Evolutionary conservation across 208 protist genomes (phyloP).

Genomic region (Crithidia sp.): DNA sequence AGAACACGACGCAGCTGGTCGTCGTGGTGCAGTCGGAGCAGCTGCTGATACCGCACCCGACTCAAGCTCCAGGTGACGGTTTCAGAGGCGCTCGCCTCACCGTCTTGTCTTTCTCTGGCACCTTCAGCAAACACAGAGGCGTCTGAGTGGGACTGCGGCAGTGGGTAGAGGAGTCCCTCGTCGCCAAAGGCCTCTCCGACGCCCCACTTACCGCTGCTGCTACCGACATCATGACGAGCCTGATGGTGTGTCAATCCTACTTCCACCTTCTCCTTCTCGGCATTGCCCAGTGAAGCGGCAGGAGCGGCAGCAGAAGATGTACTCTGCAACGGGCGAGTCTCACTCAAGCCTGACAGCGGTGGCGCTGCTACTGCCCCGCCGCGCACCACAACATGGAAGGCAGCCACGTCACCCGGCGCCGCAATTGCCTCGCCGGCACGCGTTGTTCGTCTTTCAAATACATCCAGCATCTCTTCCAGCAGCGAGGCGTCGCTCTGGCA

Average conservation of each 20-base stretch:
- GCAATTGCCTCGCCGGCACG: background rate
- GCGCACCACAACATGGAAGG: slow-evolving; percentile 26
- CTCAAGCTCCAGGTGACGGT: slow-evolving; percentile 20
- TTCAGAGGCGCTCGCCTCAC: background rate
- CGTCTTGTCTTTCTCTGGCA: background rate
- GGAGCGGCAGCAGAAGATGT: background rate
- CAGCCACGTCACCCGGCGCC: slow-evolving; percentile 1
- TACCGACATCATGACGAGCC: background rate
- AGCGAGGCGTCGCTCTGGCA: slow-evolving; percentile 2
- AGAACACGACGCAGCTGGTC: background rate
- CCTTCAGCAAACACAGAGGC: slow-evolving; percentile 2
- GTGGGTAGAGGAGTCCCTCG: slow-evolving; percentile 17
- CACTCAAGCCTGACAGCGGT: background rate
- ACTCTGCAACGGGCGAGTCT: background rate
- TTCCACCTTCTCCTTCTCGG: background rate
- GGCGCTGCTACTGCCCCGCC: slow-evolving; percentile 4
- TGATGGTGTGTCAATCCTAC: background rate
- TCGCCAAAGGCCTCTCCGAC: slow-evolving; percentile 13
- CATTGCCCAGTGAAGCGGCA: background rate
- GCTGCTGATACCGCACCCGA: slow-evolving; percentile 17
- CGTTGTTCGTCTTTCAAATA: slow-evolving; percentile 18
- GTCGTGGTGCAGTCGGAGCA: slow-evolving; percentile 15
- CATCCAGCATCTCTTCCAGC: slow-evolving; percentile 15
- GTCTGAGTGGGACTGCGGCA: background rate
- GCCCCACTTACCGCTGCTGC: background rate